Evolutionary conservation across 352 stramenopile species (phyloP).

Genomic region (Phytophthora kernoviae): DNA sequence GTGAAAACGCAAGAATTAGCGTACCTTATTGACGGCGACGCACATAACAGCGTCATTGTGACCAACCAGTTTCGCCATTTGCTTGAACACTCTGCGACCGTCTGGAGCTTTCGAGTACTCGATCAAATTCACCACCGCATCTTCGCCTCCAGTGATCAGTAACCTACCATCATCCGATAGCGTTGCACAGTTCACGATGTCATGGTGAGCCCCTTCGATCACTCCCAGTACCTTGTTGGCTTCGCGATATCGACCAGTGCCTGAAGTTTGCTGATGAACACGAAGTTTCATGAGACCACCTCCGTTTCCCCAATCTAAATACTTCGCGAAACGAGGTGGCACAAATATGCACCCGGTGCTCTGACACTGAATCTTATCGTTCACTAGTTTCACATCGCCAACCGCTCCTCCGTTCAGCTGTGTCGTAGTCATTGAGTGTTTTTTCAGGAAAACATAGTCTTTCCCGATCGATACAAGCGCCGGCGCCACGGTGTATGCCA

Average conservation of each 20-base stretch:
- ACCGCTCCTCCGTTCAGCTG: slow-evolving; percentile 50
- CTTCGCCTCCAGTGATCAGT: slow-evolving; percentile 67
- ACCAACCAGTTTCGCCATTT: slow-evolving; percentile 69
- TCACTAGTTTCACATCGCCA: slow-evolving; percentile 58
- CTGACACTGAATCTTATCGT: slow-evolving; percentile 71
- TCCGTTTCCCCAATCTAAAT: slow-evolving; percentile 60
- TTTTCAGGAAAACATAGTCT: slow-evolving; percentile 79
- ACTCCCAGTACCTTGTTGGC: slow-evolving; percentile 67
- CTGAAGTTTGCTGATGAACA: slow-evolving; percentile 42
- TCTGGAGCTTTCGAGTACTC: slow-evolving; percentile 60
- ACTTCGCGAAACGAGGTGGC: slow-evolving; percentile 75
- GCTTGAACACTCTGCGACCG: slow-evolving; percentile 67
- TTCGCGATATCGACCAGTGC: slow-evolving; percentile 53
- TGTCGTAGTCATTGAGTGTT: slow-evolving; percentile 29
- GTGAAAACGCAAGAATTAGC: neutral
- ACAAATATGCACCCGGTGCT: slow-evolving; percentile 53
- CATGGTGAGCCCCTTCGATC: slow-evolving; percentile 69
- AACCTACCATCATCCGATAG: slow-evolving; percentile 66
- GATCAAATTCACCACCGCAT: slow-evolving; percentile 76
- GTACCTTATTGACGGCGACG: slow-evolving; percentile 73
- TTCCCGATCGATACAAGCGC: slow-evolving; percentile 77
- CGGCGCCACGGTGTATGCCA: slow-evolving; percentile 74
- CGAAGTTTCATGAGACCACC: slow-evolving; percentile 72
- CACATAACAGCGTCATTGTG: slow-evolving; percentile 65
- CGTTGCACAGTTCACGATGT: slow-evolving; percentile 54